phyloP scores from a whole-genome alignment of 352 stramenopile genomes.

The Saprolegnia parasitica region DNA sequence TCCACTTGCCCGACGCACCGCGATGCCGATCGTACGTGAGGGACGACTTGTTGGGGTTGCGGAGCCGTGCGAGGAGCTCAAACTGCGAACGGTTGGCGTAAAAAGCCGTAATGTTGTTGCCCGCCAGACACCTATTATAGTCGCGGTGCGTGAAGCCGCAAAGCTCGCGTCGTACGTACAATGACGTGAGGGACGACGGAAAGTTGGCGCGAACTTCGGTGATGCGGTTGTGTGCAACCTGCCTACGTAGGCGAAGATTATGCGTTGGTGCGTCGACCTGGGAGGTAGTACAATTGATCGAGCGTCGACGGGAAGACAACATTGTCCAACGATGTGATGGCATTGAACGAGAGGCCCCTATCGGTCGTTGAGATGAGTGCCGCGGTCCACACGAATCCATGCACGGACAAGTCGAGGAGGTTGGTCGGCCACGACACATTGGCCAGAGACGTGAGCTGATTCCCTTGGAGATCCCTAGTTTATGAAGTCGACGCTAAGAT shows the following conservation, averaged over 20 bases:
- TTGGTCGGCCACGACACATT: neutral
- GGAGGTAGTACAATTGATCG: conserved; percentile 4
- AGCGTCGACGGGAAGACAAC: neutral
- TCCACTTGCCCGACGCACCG: neutral
- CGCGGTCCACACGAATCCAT: neutral
- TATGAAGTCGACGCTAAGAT: neutral
- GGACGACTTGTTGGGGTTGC: neutral
- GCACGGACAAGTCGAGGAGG: neutral
- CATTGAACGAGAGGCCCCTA: conserved; percentile 1
- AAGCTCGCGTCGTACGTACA: conserved; percentile 13
- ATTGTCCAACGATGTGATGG: conserved; percentile 4
- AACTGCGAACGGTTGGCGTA: conserved; percentile 24
- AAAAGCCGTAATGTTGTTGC: conserved; percentile 23
- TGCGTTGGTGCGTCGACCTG: too few relatives aligned
- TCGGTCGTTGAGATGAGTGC: neutral
- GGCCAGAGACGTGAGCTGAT: neutral
- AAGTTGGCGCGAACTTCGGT: conserved; percentile 23
- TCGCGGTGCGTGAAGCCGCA: neutral
- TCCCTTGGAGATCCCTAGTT: neutral
- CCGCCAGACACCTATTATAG: conserved; percentile 18
- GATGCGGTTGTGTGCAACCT: conserved; percentile 16
- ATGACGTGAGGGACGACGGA: neutral
- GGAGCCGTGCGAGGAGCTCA: conserved; percentile 10
- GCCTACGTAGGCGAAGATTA: neutral
- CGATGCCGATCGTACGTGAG: neutral